A percentile compares a stretch with the other conserved stretches of the same genome.
Evolutionary conservation across 129 eudicot genomes (phyloP).

Genomic region (Lactuca saligna): DNA sequence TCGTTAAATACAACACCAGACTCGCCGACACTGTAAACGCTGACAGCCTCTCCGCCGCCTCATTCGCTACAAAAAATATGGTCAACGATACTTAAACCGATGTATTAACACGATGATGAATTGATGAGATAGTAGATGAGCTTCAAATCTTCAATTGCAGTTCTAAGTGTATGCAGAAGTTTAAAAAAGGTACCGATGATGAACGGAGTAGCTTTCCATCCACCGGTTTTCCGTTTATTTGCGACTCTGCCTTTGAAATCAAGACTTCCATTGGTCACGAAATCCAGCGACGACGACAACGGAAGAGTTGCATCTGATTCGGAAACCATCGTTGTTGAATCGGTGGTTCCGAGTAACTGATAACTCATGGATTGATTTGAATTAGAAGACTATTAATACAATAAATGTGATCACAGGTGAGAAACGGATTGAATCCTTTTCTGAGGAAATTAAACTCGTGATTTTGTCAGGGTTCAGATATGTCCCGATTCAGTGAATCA

Average conservation of each 20-base stretch:
- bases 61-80: slow-evolving; percentile 46
- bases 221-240: slow-evolving; percentile 59
- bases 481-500: slow-evolving; percentile 33
- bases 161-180: not conserved
- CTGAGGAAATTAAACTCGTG: slow-evolving; percentile 6
- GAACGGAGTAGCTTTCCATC: slow-evolving; percentile 75
- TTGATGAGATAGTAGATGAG: not conserved
- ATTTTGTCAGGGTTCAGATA: slow-evolving; percentile 19
- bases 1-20: slow-evolving; percentile 63
- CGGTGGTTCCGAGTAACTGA: slow-evolving; percentile 12
- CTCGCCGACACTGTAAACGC: slow-evolving; percentile 76
- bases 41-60: slow-evolving; percentile 84
- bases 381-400: not conserved
- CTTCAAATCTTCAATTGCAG: not conserved
- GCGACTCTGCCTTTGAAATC: slow-evolving; percentile 65
- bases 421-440: slow-evolving; percentile 20
- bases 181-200: slow-evolving; percentile 47
- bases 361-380: slow-evolving; percentile 11
- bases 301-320: not conserved
- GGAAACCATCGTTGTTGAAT: slow-evolving; percentile 12
- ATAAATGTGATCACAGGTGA: slow-evolving; percentile 1
- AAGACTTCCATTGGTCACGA: slow-evolving; percentile 56
- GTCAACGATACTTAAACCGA: not conserved
- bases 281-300: slow-evolving; percentile 30
- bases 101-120: not conserved